Evolutionary conservation across 305 asterid genomes (phyloP).

Genomic region (Ilex paraguariensis): DNA sequence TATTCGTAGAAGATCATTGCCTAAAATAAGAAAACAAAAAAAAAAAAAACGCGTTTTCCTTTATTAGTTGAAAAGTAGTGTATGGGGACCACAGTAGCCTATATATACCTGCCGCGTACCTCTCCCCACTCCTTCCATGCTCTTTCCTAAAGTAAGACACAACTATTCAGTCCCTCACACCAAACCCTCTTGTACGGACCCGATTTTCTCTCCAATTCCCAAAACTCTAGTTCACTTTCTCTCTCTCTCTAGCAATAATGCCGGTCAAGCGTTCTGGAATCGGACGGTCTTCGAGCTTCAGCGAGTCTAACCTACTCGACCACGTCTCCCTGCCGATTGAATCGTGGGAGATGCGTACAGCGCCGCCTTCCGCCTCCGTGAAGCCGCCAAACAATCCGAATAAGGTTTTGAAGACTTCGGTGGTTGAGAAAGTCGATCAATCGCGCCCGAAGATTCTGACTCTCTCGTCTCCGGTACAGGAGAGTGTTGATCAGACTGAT

Average conservation of each 20-base stretch:
- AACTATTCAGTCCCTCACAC: not conserved
- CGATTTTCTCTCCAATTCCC: slow-evolving; percentile 5
- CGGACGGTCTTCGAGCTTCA: slow-evolving; percentile 20
- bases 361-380: not conserved
- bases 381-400: slow-evolving; percentile 3
- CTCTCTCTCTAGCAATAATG: slow-evolving; percentile 15
- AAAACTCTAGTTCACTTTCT: slow-evolving; percentile 20
- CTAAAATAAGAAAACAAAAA: too few relatives aligned
- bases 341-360: not conserved
- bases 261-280: slow-evolving; percentile 33
- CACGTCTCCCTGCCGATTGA: slow-evolving; percentile 9
- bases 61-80: not conserved
- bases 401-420: slow-evolving; percentile 20
- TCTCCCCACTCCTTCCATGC: not conserved
- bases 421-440: slow-evolving; percentile 14
- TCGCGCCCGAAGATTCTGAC: slow-evolving; percentile 18
- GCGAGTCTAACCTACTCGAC: not conserved
- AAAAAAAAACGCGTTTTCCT: too few relatives aligned
- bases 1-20: too few relatives aligned
- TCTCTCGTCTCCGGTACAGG: slow-evolving; percentile 19
- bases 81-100: slow-evolving; percentile 8
- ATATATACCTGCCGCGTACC: slow-evolving; percentile 13
- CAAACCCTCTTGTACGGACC: slow-evolving; percentile 3
- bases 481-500: not conserved
- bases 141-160: too few relatives aligned